Conservation (phyloP, 2,329 filamentous ascomycete genomes). For the Lachnellula occidentalis region DNA sequence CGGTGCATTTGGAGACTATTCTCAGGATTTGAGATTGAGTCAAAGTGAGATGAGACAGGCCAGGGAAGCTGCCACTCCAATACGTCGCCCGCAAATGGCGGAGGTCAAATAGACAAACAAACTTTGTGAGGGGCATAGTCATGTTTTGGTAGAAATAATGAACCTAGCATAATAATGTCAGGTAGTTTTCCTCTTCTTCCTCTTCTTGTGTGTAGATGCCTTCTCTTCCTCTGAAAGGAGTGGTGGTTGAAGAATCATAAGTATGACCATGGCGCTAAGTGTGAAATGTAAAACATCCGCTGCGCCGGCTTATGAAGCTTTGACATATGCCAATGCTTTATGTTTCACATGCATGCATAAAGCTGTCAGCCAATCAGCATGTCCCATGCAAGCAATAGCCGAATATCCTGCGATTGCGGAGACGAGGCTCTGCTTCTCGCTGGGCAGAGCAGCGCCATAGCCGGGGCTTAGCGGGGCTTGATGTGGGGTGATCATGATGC, state of each 20-base stretch:
- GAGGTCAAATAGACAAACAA: neutral
- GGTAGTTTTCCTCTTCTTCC: too few relatives aligned
- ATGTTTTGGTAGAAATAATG: neutral
- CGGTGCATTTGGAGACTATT: conserved; percentile 67
- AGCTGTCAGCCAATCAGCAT: neutral
- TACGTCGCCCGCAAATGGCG: neutral
- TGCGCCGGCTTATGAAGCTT: neutral
- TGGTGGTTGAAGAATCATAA: too few relatives aligned
- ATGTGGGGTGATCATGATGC: neutral
- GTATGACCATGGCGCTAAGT: too few relatives aligned
- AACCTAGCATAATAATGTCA: neutral
- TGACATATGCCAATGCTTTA: neutral
- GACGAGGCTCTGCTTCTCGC: too few relatives aligned
- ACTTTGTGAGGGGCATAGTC: neutral
- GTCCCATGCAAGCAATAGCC: conserved; percentile 5
- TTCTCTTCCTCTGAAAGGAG: too few relatives aligned
- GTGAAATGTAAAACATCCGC: too few relatives aligned
- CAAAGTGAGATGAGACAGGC: conserved; percentile 68
- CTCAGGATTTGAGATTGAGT: conserved; percentile 63
- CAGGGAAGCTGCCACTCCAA: conserved; percentile 48
- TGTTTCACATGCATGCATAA: neutral
- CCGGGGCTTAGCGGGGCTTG: neutral
- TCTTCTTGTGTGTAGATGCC: too few relatives aligned
- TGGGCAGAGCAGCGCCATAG: neutral
- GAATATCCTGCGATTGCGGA: conserved; percentile 16